Percentiles rank a stretch among this genome's conserved stretches.
Conservation (phyloP, 495 filamentous ascomycete species). For the Aspergillus funiculosus region DNA sequence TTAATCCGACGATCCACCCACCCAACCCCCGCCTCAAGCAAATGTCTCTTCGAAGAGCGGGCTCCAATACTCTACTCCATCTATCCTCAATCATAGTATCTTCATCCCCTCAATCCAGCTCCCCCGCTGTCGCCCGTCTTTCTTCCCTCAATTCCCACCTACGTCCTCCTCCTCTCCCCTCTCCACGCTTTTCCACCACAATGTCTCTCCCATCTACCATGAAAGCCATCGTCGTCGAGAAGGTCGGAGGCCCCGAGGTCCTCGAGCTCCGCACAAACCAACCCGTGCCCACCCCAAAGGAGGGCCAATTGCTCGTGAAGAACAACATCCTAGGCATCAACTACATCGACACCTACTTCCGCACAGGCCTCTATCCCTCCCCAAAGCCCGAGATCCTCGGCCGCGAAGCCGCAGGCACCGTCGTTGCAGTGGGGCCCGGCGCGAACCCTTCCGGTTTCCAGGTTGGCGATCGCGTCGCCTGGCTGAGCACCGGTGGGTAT, state of each 20-base stretch:
- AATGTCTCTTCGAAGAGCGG: conserved; percentile 2
- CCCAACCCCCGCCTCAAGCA: background rate
- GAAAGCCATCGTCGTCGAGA: conserved; percentile 70
- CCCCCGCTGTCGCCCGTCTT: conserved; percentile 10
- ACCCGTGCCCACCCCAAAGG: conserved; percentile 65
- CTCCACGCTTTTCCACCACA: conserved; percentile 23
- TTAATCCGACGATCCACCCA: background rate
- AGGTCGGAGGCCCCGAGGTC: conserved; percentile 73
- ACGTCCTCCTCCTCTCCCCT: background rate
- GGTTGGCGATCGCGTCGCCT: conserved; percentile 64
- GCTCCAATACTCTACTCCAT: background rate
- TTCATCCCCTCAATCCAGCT: no score
- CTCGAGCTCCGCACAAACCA: conserved; percentile 68
- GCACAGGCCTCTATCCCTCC: conserved; percentile 74
- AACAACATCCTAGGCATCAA: conserved; percentile 85
- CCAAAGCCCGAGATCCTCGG: conserved; percentile 77
- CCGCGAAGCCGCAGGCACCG: conserved; percentile 68
- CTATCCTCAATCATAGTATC: conserved; percentile 6
- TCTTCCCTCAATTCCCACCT: conserved; percentile 7
- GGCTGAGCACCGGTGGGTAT: conserved; percentile 57
- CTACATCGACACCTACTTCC: conserved; percentile 87
- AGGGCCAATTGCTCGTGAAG: conserved; percentile 73
- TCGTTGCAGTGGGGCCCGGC: conserved; percentile 49
- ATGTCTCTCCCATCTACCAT: conserved; percentile 58
- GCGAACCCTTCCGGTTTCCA: conserved; percentile 44